These are phyloP conservation scores for Parathielavia hyrcaniae DNA, from an alignment of 495 filamentous ascomycete genomes.

Conservation along the genomic window DNA sequence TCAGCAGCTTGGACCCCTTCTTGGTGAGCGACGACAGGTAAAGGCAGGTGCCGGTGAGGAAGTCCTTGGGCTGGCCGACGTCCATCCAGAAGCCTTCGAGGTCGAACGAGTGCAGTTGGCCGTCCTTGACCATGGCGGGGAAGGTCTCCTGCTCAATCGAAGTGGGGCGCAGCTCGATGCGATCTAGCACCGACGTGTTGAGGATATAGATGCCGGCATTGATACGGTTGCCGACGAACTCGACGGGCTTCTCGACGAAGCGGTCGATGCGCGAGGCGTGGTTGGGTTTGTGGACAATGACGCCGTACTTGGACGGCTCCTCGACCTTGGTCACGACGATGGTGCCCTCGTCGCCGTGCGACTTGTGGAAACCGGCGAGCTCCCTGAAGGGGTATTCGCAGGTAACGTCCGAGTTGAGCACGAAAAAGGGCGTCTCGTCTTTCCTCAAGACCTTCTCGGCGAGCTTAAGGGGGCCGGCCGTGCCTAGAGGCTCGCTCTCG, in stretches of 20 bases:
- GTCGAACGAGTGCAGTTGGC: constrained; percentile 94
- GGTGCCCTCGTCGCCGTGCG: constrained; percentile 91
- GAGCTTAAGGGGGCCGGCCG: constrained; percentile 91
- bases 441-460: constrained; percentile 91
- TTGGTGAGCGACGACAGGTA: constrained; percentile 92
- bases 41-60: constrained; percentile 91
- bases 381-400: constrained; percentile 96
- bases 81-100: constrained; percentile 99
- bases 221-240: constrained; percentile 99
- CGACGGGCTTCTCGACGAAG: constrained; percentile 98
- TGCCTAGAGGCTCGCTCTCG: constrained; percentile 91
- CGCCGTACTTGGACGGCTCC: constrained; percentile 98
- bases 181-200: constrained; percentile 81
- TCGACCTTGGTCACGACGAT: constrained; percentile 99
- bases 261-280: constrained; percentile 91
- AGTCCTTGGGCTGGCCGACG: constrained; percentile 98
- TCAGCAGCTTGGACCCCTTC: constrained; percentile 82
- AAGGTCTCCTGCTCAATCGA: constrained; percentile 99
- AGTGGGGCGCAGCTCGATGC: constrained; percentile 94
- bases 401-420: constrained; percentile 97
- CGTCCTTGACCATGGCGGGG: constrained; percentile 86
- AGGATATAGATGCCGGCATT: constrained; percentile 99
- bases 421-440: constrained; percentile 92
- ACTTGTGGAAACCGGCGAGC: constrained; percentile 83
- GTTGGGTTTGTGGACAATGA: constrained; percentile 94